phyloP scores from a whole-genome alignment of 495 filamentous ascomycete species.

The Lineolata rhizophorae region DNA sequence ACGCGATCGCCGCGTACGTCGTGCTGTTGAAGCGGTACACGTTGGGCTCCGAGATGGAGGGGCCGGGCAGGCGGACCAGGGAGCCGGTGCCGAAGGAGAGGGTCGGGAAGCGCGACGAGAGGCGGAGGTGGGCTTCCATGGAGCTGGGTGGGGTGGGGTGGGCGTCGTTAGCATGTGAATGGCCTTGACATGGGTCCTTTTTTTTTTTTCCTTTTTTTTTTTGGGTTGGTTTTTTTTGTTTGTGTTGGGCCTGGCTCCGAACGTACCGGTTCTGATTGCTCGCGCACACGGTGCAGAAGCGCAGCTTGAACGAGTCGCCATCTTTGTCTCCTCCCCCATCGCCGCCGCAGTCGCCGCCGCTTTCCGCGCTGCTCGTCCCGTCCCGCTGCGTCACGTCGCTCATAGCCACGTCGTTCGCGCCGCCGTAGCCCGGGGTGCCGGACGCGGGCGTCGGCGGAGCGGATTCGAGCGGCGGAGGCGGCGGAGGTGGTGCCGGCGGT shows the following conservation, averaged over 20 bases:
- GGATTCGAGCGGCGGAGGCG: conserved; percentile 34
- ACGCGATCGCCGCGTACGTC: conserved; percentile 80
- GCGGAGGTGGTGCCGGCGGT: conserved; percentile 23
- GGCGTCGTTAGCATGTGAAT: too few species aligned
- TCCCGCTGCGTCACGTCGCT: too few species aligned
- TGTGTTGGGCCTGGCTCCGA: neutral
- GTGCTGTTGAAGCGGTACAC: conserved; percentile 94
- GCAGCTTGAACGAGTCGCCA: conserved; percentile 43
- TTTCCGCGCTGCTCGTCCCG: too few species aligned
- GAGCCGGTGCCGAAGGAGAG: conserved; percentile 97
- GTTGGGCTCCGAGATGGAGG: conserved; percentile 78
- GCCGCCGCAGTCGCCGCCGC: too few species aligned
- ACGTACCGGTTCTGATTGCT: conserved; percentile 83
- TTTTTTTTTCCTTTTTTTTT: too few species aligned
- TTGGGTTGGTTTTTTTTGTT: too few species aligned
- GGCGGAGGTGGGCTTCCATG: conserved; percentile 91
- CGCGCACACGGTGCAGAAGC: conserved; percentile 96
- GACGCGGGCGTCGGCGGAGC: too few species aligned
- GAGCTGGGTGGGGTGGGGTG: conserved; percentile 28
- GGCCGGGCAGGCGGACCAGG: conserved; percentile 81
- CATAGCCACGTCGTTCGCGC: too few species aligned
- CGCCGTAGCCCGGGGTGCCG: too few species aligned
- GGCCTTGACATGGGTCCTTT: too few species aligned
- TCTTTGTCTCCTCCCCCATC: conserved; percentile 12
- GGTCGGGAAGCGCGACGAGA: conserved; percentile 73